Conservation (phyloP, 2,329 filamentous ascomycete genomes). For the Calonectria honghensis region DNA sequence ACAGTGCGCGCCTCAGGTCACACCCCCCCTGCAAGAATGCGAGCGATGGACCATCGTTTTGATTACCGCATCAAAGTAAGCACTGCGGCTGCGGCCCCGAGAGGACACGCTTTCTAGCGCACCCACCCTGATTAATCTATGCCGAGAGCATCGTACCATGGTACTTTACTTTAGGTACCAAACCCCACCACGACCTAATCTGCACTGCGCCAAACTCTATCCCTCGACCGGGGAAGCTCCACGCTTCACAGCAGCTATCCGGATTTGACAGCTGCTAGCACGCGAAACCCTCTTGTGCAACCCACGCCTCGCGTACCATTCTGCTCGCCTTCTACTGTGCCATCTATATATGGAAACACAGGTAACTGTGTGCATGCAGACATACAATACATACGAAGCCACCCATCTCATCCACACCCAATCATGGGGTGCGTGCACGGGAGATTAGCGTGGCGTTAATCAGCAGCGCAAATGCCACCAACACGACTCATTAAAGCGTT, state of each 20-base stretch:
- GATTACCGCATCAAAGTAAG: slow-evolving; percentile 14
- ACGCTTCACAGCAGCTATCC: slow-evolving; percentile 27
- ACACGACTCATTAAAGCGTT: background rate
- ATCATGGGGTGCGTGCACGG: background rate
- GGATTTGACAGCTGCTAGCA: slow-evolving; percentile 15
- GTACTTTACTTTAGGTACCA: slow-evolving; percentile 20
- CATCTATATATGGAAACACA: background rate
- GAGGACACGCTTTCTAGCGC: slow-evolving; percentile 35
- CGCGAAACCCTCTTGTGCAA: slow-evolving; percentile 15
- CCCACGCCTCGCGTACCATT: background rate
- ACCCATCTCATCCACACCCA: background rate
- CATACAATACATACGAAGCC: background rate
- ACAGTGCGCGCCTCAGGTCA: slow-evolving; percentile 20
- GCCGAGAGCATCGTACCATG: slow-evolving; percentile 17
- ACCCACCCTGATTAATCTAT: slow-evolving; percentile 7
- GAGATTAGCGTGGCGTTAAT: slow-evolving; percentile 14
- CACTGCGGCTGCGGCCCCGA: slow-evolving; percentile 35
- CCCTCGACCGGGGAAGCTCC: slow-evolving; percentile 15
- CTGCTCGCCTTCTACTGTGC: background rate
- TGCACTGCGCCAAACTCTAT: slow-evolving; percentile 16
- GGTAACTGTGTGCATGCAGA: background rate
- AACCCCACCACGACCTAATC: slow-evolving; percentile 13
- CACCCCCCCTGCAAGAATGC: slow-evolving; percentile 3
- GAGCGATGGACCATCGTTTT: slow-evolving; percentile 2
- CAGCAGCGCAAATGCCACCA: background rate